Evolutionary conservation across 2,329 filamentous ascomycete species (phyloP), one percentile per base, ranked within the genome.

Genomic region (Podosphaera fusca): DNA sequence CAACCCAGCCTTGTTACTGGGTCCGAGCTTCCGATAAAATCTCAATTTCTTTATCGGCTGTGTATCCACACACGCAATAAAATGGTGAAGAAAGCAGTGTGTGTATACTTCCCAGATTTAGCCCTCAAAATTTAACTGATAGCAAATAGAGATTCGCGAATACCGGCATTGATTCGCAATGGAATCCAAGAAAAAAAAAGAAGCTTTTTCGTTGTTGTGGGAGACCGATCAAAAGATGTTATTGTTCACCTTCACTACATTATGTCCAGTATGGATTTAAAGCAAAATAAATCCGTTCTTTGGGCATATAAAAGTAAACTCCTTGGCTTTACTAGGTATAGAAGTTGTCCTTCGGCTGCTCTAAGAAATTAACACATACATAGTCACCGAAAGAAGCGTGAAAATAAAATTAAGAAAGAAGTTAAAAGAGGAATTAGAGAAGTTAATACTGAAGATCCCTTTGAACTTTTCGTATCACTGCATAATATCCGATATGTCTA

Each of bases 291-390:
- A 70, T 92, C 86, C 10, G 88, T 98, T 2, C 74, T 98, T 9
- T 98, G 92, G 92, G 90, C 92, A 29, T 98, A 98, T 75, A 96
- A 96, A 76, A 94, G 94, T 70, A 92, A 98, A 70, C 77, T 98
- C 9, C 74, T 98, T 36, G 89, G 88, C 55, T 96, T 96, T 69
- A 94, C 87, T 36, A 88, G 50, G 50, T 52, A 52, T 21, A 34
- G 29, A 35, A 34, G 14, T 10, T 38, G 1, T 6, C 35, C 35
- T 5, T 10, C 6, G 6, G 10, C 35, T 38, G 35, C 35, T 10
- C 10, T 5, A 10, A 10, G 35, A 38, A 38, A 38, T 10, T 38
- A 38, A 38, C 10, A 38, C 6, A 38, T n/a, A 55, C 81, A 21
- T 21, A 52, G 87, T 73, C 89, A 98, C 71, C 85, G 92, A 57